Evolutionary conservation across 805 yeast species (phyloP).

Genomic region (Candida sakaeoensis): DNA sequence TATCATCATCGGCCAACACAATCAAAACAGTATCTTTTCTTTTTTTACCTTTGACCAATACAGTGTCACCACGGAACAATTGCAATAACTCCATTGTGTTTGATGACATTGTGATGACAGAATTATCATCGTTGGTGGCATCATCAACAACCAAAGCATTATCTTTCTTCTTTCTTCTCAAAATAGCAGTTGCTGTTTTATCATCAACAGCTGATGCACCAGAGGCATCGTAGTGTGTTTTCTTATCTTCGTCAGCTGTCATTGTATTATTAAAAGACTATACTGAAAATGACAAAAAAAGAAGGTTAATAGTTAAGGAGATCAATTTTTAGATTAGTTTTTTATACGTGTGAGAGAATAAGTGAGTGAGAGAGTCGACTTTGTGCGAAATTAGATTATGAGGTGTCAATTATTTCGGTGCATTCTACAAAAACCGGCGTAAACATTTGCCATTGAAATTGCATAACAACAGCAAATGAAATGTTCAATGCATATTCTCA

Average conservation of each 20-base stretch:
- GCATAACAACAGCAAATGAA: no score
- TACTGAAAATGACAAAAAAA: background rate
- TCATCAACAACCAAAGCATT: slow-evolving; percentile 94
- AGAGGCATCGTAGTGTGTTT: slow-evolving; percentile 51
- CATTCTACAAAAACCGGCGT: no score
- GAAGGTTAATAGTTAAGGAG: slow-evolving; percentile 1
- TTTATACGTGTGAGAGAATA: slow-evolving; percentile 2
- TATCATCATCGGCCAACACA: slow-evolving; percentile 93
- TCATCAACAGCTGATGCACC: slow-evolving; percentile 59
- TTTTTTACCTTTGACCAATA: slow-evolving; percentile 94
- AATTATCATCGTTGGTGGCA: slow-evolving; percentile 95
- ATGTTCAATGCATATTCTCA: no score
- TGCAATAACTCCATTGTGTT: slow-evolving; percentile 93
- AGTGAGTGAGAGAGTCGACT: no score
- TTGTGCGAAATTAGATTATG: no score
- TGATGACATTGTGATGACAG: slow-evolving; percentile 91
- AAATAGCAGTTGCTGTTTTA: slow-evolving; percentile 92
- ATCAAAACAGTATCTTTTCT: slow-evolving; percentile 95
- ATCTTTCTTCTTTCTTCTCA: slow-evolving; percentile 96
- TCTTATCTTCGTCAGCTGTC: slow-evolving; percentile 24
- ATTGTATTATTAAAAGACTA: slow-evolving; percentile 2
- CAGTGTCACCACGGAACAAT: slow-evolving; percentile 97
- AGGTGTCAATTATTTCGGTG: background rate
- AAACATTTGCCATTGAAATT: no score
- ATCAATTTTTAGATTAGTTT: background rate